Evolutionary conservation across 345 rosid species (phyloP).

Genomic region (Ailanthus altissimus): DNA sequence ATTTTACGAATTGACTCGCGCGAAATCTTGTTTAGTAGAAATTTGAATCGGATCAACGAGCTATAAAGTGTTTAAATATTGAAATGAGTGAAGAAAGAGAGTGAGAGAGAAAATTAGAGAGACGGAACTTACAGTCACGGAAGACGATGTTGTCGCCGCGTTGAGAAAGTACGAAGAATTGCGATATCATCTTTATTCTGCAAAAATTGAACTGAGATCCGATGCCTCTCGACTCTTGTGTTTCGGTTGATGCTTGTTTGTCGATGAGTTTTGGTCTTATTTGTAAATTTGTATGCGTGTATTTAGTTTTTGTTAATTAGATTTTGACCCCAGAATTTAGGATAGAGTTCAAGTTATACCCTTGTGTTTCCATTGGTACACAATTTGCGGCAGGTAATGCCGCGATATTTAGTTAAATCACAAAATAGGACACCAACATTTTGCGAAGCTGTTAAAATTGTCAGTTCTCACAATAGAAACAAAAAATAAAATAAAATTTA

Average conservation of each 20-base stretch:
- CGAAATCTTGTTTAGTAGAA: neutral
- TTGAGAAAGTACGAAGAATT: slow-evolving; percentile 94
- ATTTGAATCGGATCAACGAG: slow-evolving; percentile 1
- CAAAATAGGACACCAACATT: no score
- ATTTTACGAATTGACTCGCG: neutral
- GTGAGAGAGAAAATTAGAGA: neutral
- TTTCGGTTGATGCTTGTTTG: neutral
- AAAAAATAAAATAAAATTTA: no score
- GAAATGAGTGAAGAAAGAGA: neutral
- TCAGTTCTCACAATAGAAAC: no score
- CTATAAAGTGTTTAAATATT: neutral
- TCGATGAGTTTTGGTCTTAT: neutral
- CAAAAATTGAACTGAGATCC: slow-evolving; percentile 12
- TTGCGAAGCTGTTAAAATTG: no score
- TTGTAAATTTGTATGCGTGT: neutral
- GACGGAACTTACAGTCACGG: slow-evolving; percentile 75
- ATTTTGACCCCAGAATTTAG: neutral
- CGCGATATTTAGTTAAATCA: no score
- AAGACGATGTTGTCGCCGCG: slow-evolving; percentile 98
- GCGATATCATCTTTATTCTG: slow-evolving; percentile 66
- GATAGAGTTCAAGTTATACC: neutral
- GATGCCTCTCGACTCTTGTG: neutral
- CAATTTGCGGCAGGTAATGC: no score
- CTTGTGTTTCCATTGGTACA: neutral
- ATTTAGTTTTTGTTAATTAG: neutral